These are phyloP conservation scores for Penicillium macrosclerotiorum DNA, from an alignment of 495 filamentous ascomycete species.

Conservation along the genomic window DNA sequence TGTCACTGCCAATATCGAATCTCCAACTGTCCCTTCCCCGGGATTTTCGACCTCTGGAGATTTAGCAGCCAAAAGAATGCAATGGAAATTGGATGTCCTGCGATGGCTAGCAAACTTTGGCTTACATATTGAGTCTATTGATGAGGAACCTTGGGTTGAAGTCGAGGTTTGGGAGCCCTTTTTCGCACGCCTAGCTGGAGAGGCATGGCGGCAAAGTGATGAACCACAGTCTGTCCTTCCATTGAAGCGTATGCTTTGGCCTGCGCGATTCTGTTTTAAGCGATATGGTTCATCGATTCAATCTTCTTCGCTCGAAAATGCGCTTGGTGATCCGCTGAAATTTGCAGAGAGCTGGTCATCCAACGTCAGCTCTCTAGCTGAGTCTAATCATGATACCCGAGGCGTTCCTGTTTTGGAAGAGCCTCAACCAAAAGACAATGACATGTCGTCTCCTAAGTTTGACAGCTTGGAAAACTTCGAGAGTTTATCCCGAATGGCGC, in stretches of 20 bases:
- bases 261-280: constrained; percentile 46
- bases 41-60: constrained; percentile 12
- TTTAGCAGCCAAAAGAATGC: constrained; percentile 19
- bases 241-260: constrained; percentile 48
- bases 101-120: constrained; percentile 45
- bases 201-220: constrained; percentile 33
- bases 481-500: constrained; percentile 48
- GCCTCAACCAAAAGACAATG: constrained; percentile 24
- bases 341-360: constrained; percentile 68
- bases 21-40: constrained; percentile 22
- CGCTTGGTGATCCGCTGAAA: constrained; percentile 56
- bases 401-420: constrained; percentile 33
- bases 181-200: constrained; percentile 42
- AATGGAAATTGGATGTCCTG: constrained; percentile 41
- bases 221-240: constrained; percentile 35
- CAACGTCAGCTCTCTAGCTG: constrained; percentile 28
- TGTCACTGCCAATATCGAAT: constrained; percentile 27
- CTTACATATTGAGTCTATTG: constrained; percentile 29
- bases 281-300: constrained; percentile 27
- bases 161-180: constrained; percentile 49
- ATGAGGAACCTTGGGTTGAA: constrained; percentile 44
- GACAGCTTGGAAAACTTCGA: constrained; percentile 35
- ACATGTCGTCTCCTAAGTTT: constrained; percentile 21
- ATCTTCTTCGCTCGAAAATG: constrained; percentile 8
- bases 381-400: constrained; percentile 15